Evolutionary conservation across 192 early-diverging fungal species (phyloP).

Genomic region (Chytriomyces sp.): DNA sequence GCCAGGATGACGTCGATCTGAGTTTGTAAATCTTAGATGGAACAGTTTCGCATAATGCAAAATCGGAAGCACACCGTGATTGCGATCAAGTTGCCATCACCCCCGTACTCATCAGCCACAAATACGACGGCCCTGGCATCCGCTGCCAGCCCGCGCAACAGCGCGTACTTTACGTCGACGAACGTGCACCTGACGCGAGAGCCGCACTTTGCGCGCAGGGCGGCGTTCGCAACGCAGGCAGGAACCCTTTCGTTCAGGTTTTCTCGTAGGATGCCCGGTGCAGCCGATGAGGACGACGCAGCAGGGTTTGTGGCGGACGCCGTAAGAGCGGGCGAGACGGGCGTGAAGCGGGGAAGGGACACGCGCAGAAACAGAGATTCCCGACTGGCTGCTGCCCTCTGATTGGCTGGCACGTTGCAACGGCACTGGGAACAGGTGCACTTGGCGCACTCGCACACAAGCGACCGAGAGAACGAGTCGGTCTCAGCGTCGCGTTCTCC

Average conservation of each 20-base stretch:
- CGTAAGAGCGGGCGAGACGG: background rate
- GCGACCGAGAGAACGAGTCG: too few species aligned
- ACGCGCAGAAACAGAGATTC: background rate
- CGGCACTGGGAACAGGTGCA: conserved; percentile 11
- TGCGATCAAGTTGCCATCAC: background rate
- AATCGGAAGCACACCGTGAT: too few species aligned
- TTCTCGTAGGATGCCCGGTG: too few species aligned
- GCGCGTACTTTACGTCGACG: conserved; percentile 17
- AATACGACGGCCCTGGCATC: conserved; percentile 2
- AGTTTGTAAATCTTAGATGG: too few species aligned
- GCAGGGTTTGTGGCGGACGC: background rate
- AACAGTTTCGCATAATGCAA: too few species aligned
- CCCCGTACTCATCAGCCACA: background rate
- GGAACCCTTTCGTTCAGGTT: too few species aligned
- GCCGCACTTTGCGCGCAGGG: background rate
- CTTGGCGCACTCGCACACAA: conserved; percentile 28
- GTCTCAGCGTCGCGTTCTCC: too few species aligned
- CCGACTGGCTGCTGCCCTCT: background rate
- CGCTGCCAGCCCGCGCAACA: background rate
- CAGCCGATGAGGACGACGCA: background rate
- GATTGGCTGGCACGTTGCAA: conserved; percentile 5
- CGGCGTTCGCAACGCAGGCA: background rate
- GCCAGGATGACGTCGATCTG: too few species aligned
- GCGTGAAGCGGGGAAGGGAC: background rate
- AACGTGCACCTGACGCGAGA: conserved; percentile 5